Percentiles rank a stretch among this genome's conserved stretches.
phyloP scores from a whole-genome alignment of 2,329 filamentous ascomycete species.

The Diaporthe capsici region DNA sequence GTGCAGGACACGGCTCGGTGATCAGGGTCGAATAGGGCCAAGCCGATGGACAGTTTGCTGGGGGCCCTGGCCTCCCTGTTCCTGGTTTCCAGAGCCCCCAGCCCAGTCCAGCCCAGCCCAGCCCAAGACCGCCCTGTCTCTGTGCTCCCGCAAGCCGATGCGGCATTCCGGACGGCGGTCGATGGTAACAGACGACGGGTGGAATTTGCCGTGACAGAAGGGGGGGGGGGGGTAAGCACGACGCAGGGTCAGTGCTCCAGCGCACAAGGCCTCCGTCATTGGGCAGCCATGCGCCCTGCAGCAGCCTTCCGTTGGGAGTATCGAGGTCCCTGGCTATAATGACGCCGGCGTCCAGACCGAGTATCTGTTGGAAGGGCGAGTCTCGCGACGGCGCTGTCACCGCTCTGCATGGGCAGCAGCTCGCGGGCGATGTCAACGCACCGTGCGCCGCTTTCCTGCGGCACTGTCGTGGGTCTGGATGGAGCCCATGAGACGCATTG shows the following conservation, averaged over 20 bases:
- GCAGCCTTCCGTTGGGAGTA: conserved; percentile 38
- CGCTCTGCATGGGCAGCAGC: conserved; percentile 21
- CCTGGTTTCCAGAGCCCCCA: neutral
- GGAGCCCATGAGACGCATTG: conserved; percentile 26
- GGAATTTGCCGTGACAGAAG: conserved; percentile 29
- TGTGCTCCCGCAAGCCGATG: conserved; percentile 28
- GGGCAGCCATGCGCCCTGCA: conserved; percentile 38
- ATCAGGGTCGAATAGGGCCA: conserved; percentile 34
- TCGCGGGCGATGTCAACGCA: conserved; percentile 36
- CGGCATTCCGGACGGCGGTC: conserved; percentile 33
- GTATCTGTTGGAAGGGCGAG: conserved; percentile 15
- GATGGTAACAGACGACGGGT: conserved; percentile 24
- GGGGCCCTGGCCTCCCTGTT: neutral
- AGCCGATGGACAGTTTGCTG: conserved; percentile 24
- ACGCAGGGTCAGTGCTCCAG: conserved; percentile 27
- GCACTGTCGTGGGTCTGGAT: conserved; percentile 39
- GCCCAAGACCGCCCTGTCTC: conserved; percentile 16
- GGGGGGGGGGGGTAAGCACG: no score
- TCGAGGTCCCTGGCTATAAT: conserved; percentile 36
- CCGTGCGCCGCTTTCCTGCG: conserved; percentile 26
- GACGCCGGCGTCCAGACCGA: conserved; percentile 15
- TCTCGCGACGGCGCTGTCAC: conserved; percentile 26
- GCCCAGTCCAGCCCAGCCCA: conserved; percentile 13
- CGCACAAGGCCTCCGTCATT: conserved; percentile 24
- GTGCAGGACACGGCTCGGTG: conserved; percentile 35